Evolutionary conservation across 257 asterid species (phyloP), one percentile per base, ranked within the genome.

Genomic region (Ophiorrhiza pumila): DNA sequence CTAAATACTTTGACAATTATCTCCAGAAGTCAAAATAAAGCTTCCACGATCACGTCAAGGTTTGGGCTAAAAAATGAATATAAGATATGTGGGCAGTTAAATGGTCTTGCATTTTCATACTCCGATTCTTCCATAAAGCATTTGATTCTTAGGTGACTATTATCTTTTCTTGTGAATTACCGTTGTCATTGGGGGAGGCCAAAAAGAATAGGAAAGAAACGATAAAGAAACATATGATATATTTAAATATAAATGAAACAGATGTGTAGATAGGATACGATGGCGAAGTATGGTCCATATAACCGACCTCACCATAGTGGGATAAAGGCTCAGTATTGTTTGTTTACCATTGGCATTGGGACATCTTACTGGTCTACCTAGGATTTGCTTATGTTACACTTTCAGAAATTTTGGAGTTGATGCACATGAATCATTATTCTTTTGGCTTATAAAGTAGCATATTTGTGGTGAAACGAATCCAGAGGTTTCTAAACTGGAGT

Each of bases 101-200:
- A 62, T 2, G 18, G 10, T 31, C 25, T 32, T 18, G 12, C 0
- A 34, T 35, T 45, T 62, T 37, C 42, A 12, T 23, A 17, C 5
- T 71, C 55, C 53, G 5, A 14, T 6, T 43, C 23, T 13, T 20
- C 25, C 58, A 31, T 29, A 22, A 37, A 17, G 22, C 66, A 7
- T 57, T 52, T 71, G 65, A 57, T 56, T 39, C n/a, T 12, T 41
- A 12, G 18, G 27, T 71, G 53, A 27, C 20, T 13, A 27, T 17
- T 58, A 13, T 50, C 62, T 52, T 70, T 69, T 70, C 73, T 52
- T 22, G 35, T 56, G 12, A 34, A 25, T 37, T 70, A 5, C 34
- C 18, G 29, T 34, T 27, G 31, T 70, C 9, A 18, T 34, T 2
- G n/a, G n/a, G n/a, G n/a, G n/a, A n/a, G n/a, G n/a, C n/a, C n/a